A percentile compares a stretch with the other conserved stretches of the same genome.
Evolutionary conservation across 305 asterid species (phyloP).

Genomic region (Fraxinus baroniana): DNA sequence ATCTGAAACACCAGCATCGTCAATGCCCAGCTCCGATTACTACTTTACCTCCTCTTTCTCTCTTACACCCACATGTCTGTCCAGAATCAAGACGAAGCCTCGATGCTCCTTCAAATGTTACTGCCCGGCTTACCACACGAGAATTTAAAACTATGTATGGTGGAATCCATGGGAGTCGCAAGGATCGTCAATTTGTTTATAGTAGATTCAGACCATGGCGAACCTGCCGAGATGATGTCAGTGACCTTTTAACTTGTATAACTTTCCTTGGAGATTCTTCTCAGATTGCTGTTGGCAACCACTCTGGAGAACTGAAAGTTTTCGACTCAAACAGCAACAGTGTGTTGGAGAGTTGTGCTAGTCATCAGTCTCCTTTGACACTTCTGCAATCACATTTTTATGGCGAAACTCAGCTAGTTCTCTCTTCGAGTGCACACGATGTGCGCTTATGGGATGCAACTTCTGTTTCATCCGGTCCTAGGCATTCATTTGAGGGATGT

Average conservation of each 20-base stretch:
- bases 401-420: constrained; percentile 64
- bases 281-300: constrained; percentile 80
- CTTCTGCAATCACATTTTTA: constrained; percentile 65
- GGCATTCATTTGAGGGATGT: constrained; percentile 79
- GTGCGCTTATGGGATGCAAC: constrained; percentile 91
- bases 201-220: constrained; percentile 99
- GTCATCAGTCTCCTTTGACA: constrained; percentile 87
- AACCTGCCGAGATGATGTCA: constrained; percentile 81
- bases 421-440: constrained; percentile 82
- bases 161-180: constrained; percentile 81
- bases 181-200: constrained; percentile 91
- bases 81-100: constrained; percentile 93
- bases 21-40: constrained; percentile 99
- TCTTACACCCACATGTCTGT: constrained; percentile 92
- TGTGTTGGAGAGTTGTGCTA: constrained; percentile 69
- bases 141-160: constrained; percentile 79
- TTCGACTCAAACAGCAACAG: constrained; percentile 78
- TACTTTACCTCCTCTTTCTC: constrained; percentile 96
- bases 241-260: constrained; percentile 72
- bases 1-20: constrained; percentile 96
- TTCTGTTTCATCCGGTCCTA: constrained; percentile 76
- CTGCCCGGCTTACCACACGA: constrained; percentile 86
- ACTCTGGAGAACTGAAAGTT: constrained; percentile 87
- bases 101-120: constrained; percentile 92
- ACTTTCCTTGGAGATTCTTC: constrained; percentile 87